Evolutionary conservation across 768 basidiomycete species (phyloP), one percentile per base, ranked within the genome.

Genomic region (Tremella fuciformis): DNA sequence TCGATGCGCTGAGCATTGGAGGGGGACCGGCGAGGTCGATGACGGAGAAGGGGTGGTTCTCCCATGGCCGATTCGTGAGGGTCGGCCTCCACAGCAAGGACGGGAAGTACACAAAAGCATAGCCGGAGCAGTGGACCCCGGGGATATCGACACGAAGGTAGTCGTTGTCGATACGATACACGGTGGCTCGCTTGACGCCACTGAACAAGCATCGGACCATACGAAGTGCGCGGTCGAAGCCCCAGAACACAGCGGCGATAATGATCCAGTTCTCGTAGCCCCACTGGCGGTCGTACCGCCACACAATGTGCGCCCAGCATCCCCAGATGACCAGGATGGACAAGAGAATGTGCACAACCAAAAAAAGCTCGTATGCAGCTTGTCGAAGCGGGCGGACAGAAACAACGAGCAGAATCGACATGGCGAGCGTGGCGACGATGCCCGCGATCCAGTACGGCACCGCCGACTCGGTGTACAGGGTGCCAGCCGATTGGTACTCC

Each of bases 361-460:
- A 34, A 52, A 57, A 62, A 7, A 57, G 44, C 41, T 62, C 60
- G 51, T 62, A 62, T 47, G 46, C 41, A 21, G 38, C 34, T 49
- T 49, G 3, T 56, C 40, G 52, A 62, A 54, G 8, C 49, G 38
- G 26, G 56, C 38, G 9, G 54, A n/a, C n/a, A n/a, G n/a, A n/a
- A n/a, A n/a, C 19, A 39, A 57, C 22, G 16, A 62, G 29, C 29
- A 62, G 41, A 13, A 62, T 39, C 11, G 34, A 40, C 9, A 24
- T 24, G 18, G 50, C 50, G n/a, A 58, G 34, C 3, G 60, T 62
- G 16, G 49, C 60, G 19, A 58, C 39, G 48, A 57, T 40, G 26
- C 60, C 60, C 51, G 50, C 47, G 34, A 57, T 58, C 60, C 60
- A 62, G 57, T 62, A 62, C 2, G 49, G 37, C 40, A 40, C 13